Evolutionary conservation across 306 rosid species (phyloP).

Genomic region (Prunus salicina): DNA sequence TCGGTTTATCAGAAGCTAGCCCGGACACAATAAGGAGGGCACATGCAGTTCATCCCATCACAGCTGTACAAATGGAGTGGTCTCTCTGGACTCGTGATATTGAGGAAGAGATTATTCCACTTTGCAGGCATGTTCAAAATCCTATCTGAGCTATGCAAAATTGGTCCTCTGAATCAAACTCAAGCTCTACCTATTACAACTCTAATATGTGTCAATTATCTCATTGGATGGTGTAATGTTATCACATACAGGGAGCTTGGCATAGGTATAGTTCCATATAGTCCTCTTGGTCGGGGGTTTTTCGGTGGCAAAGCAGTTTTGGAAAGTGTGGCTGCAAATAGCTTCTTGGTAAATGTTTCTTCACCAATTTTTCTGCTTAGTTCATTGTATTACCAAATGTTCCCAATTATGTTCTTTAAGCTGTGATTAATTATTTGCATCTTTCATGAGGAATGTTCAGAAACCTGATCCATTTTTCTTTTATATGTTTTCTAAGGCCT

Average conservation of each 20-base stretch:
- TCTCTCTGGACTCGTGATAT: constrained; percentile 76
- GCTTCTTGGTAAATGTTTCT: constrained; percentile 37
- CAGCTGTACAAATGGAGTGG: constrained; percentile 77
- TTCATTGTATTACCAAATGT: background rate
- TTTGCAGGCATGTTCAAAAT: constrained; percentile 47
- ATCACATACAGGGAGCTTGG: too few species aligned
- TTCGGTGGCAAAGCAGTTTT: constrained; percentile 68
- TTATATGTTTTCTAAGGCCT: too few species aligned
- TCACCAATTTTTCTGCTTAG: background rate
- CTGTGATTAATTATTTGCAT: too few species aligned
- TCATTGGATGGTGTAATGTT: too few species aligned
- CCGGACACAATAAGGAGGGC: constrained; percentile 79
- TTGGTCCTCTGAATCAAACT: too few species aligned
- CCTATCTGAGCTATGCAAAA: background rate
- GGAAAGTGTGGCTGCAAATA: constrained; percentile 42
- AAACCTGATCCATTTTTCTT: too few species aligned
- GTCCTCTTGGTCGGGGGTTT: constrained; percentile 82
- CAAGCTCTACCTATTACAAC: too few species aligned
- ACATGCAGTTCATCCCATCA: constrained; percentile 76
- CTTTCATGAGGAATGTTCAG: too few species aligned
- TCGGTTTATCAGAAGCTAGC: constrained; percentile 76
- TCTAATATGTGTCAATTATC: too few species aligned
- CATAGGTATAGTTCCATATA: constrained; percentile 44
- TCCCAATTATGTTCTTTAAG: background rate
- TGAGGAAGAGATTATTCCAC: constrained; percentile 63